Evolutionary conservation across 164 flowering plant genomes (phyloP).

Genomic region (Santalum album): DNA sequence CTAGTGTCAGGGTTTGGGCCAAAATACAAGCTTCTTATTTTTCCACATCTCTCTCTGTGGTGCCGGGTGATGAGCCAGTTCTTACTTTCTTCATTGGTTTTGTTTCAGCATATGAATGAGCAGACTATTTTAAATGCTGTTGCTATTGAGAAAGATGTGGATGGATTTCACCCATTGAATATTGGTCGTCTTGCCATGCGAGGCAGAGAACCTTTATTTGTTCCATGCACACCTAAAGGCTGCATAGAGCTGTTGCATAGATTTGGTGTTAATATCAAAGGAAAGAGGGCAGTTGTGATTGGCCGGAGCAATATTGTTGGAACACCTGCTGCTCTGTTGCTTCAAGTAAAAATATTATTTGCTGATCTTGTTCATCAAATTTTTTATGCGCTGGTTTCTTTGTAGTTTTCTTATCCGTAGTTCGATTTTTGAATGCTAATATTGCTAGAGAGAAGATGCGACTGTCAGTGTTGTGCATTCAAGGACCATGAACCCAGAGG

Average conservation of each 20-base stretch:
- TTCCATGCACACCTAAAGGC: conserved; percentile 95
- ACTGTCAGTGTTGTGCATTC: conserved; percentile 82
- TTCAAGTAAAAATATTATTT: conserved; percentile 41
- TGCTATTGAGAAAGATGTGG: conserved; percentile 86
- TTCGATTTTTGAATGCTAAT: conserved; percentile 6
- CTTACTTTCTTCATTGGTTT: not conserved
- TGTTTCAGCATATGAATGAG: conserved; percentile 71
- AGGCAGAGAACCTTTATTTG: conserved; percentile 83
- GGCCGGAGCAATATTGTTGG: conserved; percentile 99
- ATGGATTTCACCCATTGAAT: conserved; percentile 89
- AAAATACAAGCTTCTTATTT: too few species aligned
- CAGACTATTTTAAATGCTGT: conserved; percentile 68
- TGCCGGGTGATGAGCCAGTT: not conserved
- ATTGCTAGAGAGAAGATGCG: conserved; percentile 84
- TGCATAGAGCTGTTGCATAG: conserved; percentile 85
- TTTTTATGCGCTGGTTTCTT: not conserved
- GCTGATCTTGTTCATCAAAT: not conserved
- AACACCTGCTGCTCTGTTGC: conserved; percentile 77
- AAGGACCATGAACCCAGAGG: conserved; percentile 73
- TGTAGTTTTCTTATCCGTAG: not conserved
- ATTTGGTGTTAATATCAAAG: conserved; percentile 60
- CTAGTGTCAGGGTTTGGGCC: too few species aligned
- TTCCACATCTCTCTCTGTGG: not conserved
- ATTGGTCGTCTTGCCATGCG: conserved; percentile 91
- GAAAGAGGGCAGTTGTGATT: conserved; percentile 95